Base-by-base conservation (phyloP, 2,329 filamentous ascomycete genomes). In the Aschersonia sp. region DNA sequence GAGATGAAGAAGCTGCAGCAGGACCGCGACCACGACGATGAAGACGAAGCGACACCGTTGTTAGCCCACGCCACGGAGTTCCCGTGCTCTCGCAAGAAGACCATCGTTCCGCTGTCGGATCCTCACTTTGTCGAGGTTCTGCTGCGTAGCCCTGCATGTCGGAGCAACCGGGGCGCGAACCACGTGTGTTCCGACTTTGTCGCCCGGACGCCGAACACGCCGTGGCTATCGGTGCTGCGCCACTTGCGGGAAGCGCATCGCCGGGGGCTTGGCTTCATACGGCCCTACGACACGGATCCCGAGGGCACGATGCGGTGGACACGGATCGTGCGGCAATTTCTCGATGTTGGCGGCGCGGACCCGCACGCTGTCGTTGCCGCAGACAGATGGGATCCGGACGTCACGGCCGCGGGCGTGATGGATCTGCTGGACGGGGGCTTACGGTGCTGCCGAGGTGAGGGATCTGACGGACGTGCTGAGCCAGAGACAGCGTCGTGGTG, bases 31-130 rank as follows among this genome's bases (percentile, higher is more conserved):
- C 14, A 29, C 43, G 40, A 41, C 8, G 40, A 9, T 22, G 40
- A 47, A 32, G 45, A 35, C 11, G 53, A 51, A 4, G 49, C 55
- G 1, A 61, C 60, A 4, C 62, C 62, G 6, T 51, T 65, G 1
- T 45, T 65, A 1, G 49, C 57, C 0, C 61, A 63, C 35, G 62
- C 62, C 2, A 57, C 56, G 2, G 62, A 65, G 40, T 62, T 61
- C 30, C 53, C 62, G 14, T 63, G 60, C 48, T 62, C 61, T 0
- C 55, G 62, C 8, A 57, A 59, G 41, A 60, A 59, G 43, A 62
- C 61, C 5, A 61, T 65, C 32, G 64, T 57, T 45, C 62, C 62
- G 0, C 53, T 60, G 2, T 65, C 62, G 0, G 54, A 57, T 31
- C 58, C 59, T 4, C 41, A 41, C 0, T 53, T 65, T 3, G 52